Base-by-base conservation (phyloP, 352 stramenopile genomes). In the Phytophthora agathidicida region DNA sequence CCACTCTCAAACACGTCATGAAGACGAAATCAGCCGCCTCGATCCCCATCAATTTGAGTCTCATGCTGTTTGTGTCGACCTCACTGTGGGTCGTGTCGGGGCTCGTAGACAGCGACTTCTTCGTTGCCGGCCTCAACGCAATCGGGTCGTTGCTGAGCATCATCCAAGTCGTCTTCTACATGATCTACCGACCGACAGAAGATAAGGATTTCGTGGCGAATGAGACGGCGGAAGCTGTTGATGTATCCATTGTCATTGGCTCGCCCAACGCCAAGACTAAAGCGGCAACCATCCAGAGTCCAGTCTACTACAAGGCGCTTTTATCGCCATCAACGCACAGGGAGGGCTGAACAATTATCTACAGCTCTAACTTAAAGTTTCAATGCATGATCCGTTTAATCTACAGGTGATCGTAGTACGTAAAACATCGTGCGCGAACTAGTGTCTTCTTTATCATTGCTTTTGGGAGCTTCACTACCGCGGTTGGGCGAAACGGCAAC, bases 101-200 rank as follows among this genome's bases (percentile, higher is more conserved):
- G 3, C 33, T 39, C 8, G 41, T 58, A 6, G 55, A 56, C 37
- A 52, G 26, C 38, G 46, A 65, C 56, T 53, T 38, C 27, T 67
- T 67, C 19, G n/a, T 67, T 11, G 30, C 22, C 7, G 32, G 57
- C 2, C 47, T 65, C 2, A 83, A 74, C 8, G 39, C 54, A 7
- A 58, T 86, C 33, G 71, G 66, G 7, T 47, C 72, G 27, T 16
- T 65, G 19, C 54, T 85, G 22, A 73, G 72, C 1, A 8, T 39
- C 32, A 22, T 77, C 7, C 75, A 89, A 28, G 58, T 84, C 23
- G 41, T 71, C 14, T 65, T 89, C 26, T 87, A 77, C 47, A 60
- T 68, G 8, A 38, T 83, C 2, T 89, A 79, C 51, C 26, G 43
- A 27, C 53, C 53, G 22, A 47, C 5, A 30, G n/a, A 23, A 7